These are phyloP conservation scores for Sanghuangporus baumii DNA, from an alignment of 1,284 basidiomycete species.

Conservation along the genomic window DNA sequence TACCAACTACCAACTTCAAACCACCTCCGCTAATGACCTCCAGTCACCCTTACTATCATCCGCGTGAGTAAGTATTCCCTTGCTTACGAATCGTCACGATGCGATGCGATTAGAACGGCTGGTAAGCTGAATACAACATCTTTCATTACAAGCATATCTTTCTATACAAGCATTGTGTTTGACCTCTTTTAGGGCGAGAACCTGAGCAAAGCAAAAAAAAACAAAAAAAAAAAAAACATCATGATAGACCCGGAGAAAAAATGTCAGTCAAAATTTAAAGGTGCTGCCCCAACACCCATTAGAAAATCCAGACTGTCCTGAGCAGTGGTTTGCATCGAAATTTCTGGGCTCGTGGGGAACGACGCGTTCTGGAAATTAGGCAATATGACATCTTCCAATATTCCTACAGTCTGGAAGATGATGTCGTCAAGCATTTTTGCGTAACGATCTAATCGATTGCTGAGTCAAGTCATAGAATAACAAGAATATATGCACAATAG, in stretches of 20 bases:
- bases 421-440: conserved; percentile 53
- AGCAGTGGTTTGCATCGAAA: conserved; percentile 1
- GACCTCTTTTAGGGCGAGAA: background rate
- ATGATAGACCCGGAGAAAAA: background rate
- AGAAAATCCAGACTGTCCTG: conserved; percentile 9
- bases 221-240: background rate
- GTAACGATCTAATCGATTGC: conserved; percentile 41
- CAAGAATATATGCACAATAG: background rate
- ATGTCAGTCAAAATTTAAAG: background rate
- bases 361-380: conserved; percentile 12
- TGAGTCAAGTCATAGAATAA: background rate
- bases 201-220: background rate
- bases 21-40: too few species aligned
- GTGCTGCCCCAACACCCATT: conserved; percentile 5
- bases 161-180: background rate
- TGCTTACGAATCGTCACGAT: too few species aligned
- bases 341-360: conserved; percentile 8
- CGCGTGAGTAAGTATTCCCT: too few species aligned
- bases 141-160: too few species aligned
- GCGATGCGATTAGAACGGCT: background rate
- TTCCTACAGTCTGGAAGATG: conserved; percentile 29
- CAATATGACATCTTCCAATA: conserved; percentile 8
- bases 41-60: too few species aligned
- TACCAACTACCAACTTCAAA: too few species aligned
- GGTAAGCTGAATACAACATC: background rate